Evolutionary conservation across 2,329 filamentous ascomycete species (phyloP).

Genomic region (Aspergillus unguis): DNA sequence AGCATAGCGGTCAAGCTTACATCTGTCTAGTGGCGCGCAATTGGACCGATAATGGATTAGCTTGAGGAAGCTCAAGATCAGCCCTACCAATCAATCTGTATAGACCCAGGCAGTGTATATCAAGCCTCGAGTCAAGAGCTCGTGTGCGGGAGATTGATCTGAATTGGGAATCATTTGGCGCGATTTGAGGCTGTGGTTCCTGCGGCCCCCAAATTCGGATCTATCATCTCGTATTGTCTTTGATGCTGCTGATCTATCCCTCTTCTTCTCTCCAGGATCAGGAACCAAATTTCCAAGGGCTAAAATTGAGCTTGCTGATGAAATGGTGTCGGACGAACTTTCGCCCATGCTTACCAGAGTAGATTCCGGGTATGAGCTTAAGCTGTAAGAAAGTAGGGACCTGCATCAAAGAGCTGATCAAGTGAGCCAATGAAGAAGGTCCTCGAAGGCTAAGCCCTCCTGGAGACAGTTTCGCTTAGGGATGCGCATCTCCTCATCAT

Average conservation of each 20-base stretch:
- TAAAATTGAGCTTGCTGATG: neutral
- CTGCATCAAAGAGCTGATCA: too few relatives aligned
- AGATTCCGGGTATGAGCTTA: neutral
- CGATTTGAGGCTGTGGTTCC: neutral
- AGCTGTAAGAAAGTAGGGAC: neutral
- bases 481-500: too few relatives aligned
- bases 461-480: too few relatives aligned
- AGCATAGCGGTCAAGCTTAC: neutral
- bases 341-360: neutral
- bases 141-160: neutral
- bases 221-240: neutral
- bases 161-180: constrained; percentile 5
- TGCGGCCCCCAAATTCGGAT: constrained; percentile 2
- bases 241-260: neutral
- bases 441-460: too few relatives aligned
- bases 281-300: neutral
- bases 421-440: too few relatives aligned
- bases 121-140: neutral
- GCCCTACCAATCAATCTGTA: neutral
- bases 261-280: neutral
- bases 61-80: neutral
- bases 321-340: neutral
- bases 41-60: neutral
- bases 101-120: neutral
- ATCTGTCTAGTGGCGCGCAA: constrained; percentile 1